phyloP scores from a whole-genome alignment of 108 stramenopile species.

The Pseudonitzschia multiseries region DNA sequence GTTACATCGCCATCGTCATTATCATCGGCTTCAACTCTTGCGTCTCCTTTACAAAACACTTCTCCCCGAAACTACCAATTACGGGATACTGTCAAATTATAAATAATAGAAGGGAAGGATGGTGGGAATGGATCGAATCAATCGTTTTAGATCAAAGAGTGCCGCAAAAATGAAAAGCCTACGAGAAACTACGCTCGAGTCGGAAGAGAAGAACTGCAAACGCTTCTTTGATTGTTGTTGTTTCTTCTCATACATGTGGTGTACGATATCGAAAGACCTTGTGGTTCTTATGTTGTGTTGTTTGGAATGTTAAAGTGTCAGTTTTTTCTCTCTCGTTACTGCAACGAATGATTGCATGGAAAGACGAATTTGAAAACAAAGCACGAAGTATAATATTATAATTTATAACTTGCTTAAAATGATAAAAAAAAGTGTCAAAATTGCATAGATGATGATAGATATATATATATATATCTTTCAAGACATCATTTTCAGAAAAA shows the following conservation, averaged over 20 bases:
- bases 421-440: no score
- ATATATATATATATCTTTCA: no score
- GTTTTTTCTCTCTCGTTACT: not conserved
- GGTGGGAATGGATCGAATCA: not conserved
- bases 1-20: not conserved
- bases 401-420: no score
- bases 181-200: not conserved
- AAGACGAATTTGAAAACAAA: no score
- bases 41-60: not conserved
- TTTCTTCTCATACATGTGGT: no score
- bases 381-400: no score
- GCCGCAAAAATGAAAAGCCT: not conserved
- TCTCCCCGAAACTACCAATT: conserved; percentile 2
- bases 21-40: not conserved
- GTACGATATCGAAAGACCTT: not conserved
- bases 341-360: no score
- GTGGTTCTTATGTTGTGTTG: not conserved
- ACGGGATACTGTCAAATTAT: conserved; percentile 8
- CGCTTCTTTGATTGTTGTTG: no score
- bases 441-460: no score
- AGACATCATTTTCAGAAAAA: no score
- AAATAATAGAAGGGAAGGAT: not conserved
- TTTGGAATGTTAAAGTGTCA: not conserved
- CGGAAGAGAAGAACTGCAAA: not conserved
- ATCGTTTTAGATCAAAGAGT: not conserved